These are phyloP conservation scores for Turnera subulata DNA, from an alignment of 345 rosid genomes.

Conservation along the genomic window DNA sequence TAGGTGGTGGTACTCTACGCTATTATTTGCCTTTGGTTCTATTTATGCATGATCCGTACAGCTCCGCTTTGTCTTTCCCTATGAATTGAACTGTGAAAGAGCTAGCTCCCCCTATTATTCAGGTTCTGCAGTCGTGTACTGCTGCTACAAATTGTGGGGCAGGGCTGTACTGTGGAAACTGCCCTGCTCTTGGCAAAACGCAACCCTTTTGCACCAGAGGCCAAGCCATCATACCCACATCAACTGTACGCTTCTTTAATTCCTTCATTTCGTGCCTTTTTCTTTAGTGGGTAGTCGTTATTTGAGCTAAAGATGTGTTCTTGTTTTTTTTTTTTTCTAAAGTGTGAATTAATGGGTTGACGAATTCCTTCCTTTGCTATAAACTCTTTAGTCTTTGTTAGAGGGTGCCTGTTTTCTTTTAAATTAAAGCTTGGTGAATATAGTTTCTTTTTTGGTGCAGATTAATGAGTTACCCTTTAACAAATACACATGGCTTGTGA, in stretches of 20 bases:
- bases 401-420: conserved; percentile 3
- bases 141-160: conserved; percentile 62
- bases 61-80: not conserved
- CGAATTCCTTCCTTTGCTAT: not conserved
- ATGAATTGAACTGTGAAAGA: conserved; percentile 23
- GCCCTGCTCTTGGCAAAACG: conserved; percentile 66
- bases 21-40: not conserved
- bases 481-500: conserved; percentile 92
- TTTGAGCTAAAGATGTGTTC: no score
- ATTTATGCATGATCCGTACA: conserved; percentile 25
- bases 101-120: conserved; percentile 11
- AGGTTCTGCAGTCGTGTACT: conserved; percentile 69
- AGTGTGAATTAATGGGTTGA: no score
- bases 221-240: conserved; percentile 69
- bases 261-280: no score
- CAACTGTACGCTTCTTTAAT: conserved; percentile 44
- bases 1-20: conserved; percentile 9
- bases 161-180: conserved; percentile 82
- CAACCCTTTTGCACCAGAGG: conserved; percentile 86
- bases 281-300: no score
- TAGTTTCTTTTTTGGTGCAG: conserved; percentile 26
- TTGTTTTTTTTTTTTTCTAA: no score
- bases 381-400: not conserved
- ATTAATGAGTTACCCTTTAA: conserved; percentile 80
- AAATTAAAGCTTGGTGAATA: conserved; percentile 3